A percentile compares a stretch with the other conserved stretches of the same genome.
Conservation (phyloP, 345 rosid species). For the Kandelia obovata region DNA sequence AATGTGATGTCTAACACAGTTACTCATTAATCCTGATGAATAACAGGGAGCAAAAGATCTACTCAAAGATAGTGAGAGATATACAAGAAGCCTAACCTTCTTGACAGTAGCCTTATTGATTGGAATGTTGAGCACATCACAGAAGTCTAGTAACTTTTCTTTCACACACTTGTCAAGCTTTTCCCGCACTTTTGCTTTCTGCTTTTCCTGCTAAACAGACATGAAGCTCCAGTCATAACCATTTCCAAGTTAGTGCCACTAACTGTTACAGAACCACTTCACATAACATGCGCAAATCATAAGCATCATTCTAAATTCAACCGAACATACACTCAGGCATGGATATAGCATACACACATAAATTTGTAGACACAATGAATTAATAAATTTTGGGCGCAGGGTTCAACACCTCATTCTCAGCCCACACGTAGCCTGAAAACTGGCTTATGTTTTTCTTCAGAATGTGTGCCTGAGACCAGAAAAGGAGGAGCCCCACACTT, state of each 20-base stretch:
- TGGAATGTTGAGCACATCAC: constrained; percentile 88
- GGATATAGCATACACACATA: constrained; percentile 6
- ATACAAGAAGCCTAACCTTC: constrained; percentile 39
- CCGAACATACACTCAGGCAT: neutral
- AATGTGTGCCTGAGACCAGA: constrained; percentile 54
- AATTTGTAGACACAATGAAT: neutral
- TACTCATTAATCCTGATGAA: neutral
- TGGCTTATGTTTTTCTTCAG: constrained; percentile 84
- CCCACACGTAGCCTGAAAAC: constrained; percentile 92
- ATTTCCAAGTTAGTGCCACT: neutral
- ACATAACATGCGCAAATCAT: neutral
- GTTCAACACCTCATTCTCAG: constrained; percentile 65
- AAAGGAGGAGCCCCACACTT: neutral
- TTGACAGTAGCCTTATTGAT: constrained; percentile 50
- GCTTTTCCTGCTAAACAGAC: constrained; percentile 58
- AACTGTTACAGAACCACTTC: neutral
- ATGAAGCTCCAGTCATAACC: neutral
- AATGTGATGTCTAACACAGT: neutral
- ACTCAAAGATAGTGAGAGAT: neutral
- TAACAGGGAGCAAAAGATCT: too few relatives aligned
- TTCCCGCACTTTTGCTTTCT: constrained; percentile 64
- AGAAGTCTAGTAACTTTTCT: constrained; percentile 77
- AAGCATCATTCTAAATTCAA: constrained; percentile 1
- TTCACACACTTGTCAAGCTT: constrained; percentile 89
- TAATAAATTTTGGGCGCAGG: constrained; percentile 5